Conservation (phyloP, 768 basidiomycete species). For the Collybia nuda region DNA sequence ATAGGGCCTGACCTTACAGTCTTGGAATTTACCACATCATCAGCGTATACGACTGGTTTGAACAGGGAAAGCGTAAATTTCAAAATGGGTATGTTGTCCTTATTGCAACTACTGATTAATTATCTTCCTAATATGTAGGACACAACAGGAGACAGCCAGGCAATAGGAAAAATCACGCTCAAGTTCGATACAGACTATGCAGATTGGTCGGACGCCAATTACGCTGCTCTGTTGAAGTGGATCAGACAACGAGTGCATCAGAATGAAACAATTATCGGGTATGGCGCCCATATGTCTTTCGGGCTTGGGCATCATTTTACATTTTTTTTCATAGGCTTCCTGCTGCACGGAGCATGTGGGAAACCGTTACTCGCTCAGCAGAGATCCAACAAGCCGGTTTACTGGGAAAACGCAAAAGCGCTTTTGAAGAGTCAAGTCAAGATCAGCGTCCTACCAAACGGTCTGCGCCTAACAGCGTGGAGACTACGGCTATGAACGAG, state of each 20-base stretch:
- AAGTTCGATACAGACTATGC: conserved; percentile 12
- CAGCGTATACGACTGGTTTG: neutral
- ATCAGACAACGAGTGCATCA: neutral
- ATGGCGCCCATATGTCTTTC: neutral
- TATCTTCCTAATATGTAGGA: neutral
- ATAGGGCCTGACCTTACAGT: too few species aligned
- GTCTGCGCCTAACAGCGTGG: conserved; percentile 3
- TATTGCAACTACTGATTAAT: neutral
- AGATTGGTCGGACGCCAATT: neutral
- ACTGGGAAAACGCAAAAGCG: neutral
- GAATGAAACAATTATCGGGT: too few species aligned
- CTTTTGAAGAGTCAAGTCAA: neutral
- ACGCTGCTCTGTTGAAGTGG: conserved; percentile 8
- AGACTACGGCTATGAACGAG: conserved; percentile 1
- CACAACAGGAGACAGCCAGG: conserved; percentile 9
- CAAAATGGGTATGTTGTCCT: neutral
- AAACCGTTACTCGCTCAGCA: neutral
- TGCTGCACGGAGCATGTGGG: conserved; percentile 7
- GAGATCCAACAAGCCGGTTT: neutral
- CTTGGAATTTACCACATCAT: neutral
- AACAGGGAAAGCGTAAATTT: neutral
- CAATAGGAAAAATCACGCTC: conserved; percentile 16
- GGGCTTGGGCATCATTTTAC: neutral
- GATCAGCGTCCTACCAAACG: conserved; percentile 3
- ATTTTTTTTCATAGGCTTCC: neutral